These are phyloP conservation scores for Phylloporus sp. DNA, from an alignment of 768 basidiomycete genomes.

Conservation along the genomic window DNA sequence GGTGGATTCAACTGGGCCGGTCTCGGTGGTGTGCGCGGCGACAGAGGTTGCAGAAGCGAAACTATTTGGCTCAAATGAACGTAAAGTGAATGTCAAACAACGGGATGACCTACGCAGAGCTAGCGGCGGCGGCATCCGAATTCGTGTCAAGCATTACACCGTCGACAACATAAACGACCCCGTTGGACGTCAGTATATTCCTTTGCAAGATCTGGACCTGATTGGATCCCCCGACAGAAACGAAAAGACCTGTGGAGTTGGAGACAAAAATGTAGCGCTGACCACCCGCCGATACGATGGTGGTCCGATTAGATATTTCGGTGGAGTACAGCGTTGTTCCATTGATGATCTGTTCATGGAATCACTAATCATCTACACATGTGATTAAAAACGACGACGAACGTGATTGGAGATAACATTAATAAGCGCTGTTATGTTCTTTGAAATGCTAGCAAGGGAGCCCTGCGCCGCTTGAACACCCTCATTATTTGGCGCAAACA, in stretches of 20 bases:
- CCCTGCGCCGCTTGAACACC: constrained; percentile 42
- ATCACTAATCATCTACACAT: not conserved
- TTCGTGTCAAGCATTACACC: constrained; percentile 47
- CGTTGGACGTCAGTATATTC: constrained; percentile 62
- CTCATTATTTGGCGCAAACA: constrained; percentile 60
- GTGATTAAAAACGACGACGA: constrained; percentile 11
- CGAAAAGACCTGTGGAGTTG: constrained; percentile 57
- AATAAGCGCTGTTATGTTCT: constrained; percentile 45
- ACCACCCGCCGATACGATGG: constrained; percentile 54
- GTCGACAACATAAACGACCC: constrained; percentile 65
- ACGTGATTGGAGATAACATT: constrained; percentile 61
- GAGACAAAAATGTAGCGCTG: constrained; percentile 45
- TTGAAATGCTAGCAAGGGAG: constrained; percentile 29
- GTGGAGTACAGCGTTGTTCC: constrained; percentile 65
- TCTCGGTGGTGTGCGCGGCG: constrained; percentile 38
- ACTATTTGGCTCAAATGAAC: constrained; percentile 20
- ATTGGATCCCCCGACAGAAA: constrained; percentile 42
- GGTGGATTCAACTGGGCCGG: constrained; percentile 35
- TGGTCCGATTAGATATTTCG: constrained; percentile 33
- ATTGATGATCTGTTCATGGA: constrained; percentile 51
- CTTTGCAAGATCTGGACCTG: constrained; percentile 52
- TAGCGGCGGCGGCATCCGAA: constrained; percentile 41
- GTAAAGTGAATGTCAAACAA: not conserved
- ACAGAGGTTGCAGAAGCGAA: constrained; percentile 47
- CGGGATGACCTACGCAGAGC: constrained; percentile 46